A percentile compares a stretch with the other conserved stretches of the same genome.
These are phyloP conservation scores for Pseudozyma sp. DNA, from an alignment of 1,284 basidiomycete genomes.

Conservation along the genomic window DNA sequence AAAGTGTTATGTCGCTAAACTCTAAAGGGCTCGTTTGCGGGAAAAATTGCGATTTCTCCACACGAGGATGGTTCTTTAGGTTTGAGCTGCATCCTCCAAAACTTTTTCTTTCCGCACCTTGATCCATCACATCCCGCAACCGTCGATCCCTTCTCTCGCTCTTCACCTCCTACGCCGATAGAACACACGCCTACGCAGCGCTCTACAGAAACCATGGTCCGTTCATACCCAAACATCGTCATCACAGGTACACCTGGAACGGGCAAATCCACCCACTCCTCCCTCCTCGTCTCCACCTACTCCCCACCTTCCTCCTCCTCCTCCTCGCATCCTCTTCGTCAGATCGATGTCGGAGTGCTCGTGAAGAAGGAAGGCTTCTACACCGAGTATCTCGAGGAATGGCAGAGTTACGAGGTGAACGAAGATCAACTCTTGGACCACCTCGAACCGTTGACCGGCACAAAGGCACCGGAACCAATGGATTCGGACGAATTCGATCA, in stretches of 20 bases:
- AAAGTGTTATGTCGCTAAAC: no score
- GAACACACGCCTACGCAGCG: no score
- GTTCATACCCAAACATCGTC: conserved; percentile 80
- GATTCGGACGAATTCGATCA: conserved; percentile 43
- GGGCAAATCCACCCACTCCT: conserved; percentile 89
- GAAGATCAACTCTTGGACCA: conserved; percentile 76
- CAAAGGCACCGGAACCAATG: conserved; percentile 56
- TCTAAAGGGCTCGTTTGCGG: no score
- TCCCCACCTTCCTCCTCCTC: conserved; percentile 8
- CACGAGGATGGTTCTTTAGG: neutral
- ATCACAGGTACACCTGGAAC: conserved; percentile 89
- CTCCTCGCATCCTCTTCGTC: conserved; percentile 65
- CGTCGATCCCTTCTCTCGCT: neutral
- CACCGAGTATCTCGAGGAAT: conserved; percentile 89
- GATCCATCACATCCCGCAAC: neutral
- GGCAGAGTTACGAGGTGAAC: conserved; percentile 93
- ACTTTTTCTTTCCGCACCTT: conserved; percentile 9
- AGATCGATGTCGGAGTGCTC: conserved; percentile 89
- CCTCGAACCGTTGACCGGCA: conserved; percentile 59
- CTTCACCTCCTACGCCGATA: no score
- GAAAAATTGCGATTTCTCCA: conserved; percentile 7
- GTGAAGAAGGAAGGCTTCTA: conserved; percentile 87
- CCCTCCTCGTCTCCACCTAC: conserved; percentile 52
- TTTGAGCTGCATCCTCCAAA: neutral
- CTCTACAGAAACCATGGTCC: conserved; percentile 23